phyloP scores from a whole-genome alignment of 169 alveolate species.

The Plasmodium inui region DNA sequence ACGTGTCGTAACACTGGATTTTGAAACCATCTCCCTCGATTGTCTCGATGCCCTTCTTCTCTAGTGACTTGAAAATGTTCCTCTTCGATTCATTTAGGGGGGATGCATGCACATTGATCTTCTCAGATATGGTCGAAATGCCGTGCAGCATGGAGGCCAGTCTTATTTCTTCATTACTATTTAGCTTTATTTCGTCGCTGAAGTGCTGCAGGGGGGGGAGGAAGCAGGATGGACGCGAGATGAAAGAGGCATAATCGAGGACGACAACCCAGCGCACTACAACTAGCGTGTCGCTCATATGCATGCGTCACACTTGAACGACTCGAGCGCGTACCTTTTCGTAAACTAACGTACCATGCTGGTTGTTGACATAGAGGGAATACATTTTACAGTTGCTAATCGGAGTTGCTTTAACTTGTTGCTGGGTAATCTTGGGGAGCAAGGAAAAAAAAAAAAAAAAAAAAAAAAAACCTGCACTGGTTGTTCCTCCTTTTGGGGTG shows the following conservation, averaged over 20 bases:
- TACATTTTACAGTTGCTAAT: conserved; percentile 72
- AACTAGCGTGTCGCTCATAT: background rate
- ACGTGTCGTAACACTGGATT: conserved; percentile 92
- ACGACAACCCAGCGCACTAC: background rate
- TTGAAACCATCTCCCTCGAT: conserved; percentile 91
- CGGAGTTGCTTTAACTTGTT: background rate
- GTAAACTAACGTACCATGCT: conserved; percentile 94
- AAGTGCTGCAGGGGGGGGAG: conserved; percentile 83
- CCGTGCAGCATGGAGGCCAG: conserved; percentile 96
- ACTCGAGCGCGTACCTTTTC: conserved; percentile 86
- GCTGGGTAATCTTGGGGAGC: background rate
- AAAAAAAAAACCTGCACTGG: background rate
- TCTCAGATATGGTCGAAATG: conserved; percentile 92
- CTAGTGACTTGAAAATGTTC: conserved; percentile 69
- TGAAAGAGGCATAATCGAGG: background rate
- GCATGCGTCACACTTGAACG: background rate
- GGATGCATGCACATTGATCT: conserved; percentile 84
- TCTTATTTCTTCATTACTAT: conserved; percentile 93
- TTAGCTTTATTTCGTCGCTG: conserved; percentile 86
- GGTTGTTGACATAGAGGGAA: conserved; percentile 92
- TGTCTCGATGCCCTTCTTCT: conserved; percentile 88
- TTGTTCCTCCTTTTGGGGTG: background rate
- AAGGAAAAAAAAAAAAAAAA: background rate
- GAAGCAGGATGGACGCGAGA: background rate
- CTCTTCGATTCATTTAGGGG: conserved; percentile 61